Percentiles rank a stretch among this genome's conserved stretches.
Evolutionary conservation across 805 yeast species (phyloP).

Genomic region (Kodamaea neixiangensis): DNA sequence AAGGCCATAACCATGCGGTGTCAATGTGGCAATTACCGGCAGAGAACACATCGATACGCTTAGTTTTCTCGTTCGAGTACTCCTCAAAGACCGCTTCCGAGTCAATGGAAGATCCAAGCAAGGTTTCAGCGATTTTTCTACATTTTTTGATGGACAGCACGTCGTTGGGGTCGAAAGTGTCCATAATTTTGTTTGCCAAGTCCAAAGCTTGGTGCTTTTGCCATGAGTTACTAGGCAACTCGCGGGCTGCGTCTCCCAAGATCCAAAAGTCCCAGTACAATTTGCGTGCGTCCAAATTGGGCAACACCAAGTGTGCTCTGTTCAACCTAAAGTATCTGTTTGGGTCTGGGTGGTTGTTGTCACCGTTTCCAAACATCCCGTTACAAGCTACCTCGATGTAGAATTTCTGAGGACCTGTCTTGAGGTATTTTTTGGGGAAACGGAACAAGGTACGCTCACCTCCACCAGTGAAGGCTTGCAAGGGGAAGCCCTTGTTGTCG

Average conservation of each 20-base stretch:
- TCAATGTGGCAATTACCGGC: constrained; percentile 97
- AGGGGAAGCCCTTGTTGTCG: constrained; percentile 61
- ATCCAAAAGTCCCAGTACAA: constrained; percentile 83
- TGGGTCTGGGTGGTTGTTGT: constrained; percentile 69
- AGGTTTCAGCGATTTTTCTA: constrained; percentile 62
- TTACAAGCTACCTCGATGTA: constrained; percentile 91
- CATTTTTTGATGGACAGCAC: constrained; percentile 58
- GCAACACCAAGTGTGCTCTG: constrained; percentile 77
- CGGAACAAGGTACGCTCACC: constrained; percentile 76
- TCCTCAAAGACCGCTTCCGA: constrained; percentile 58
- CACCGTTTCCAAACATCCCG: constrained; percentile 83
- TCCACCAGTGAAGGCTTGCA: constrained; percentile 86
- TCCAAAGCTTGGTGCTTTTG: constrained; percentile 83
- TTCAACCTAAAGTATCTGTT: constrained; percentile 68
- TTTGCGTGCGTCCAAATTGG: constrained; percentile 77
- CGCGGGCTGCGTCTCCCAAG: constrained; percentile 89
- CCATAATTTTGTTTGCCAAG: constrained; percentile 80
- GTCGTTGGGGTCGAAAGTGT: constrained; percentile 74
- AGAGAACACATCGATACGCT: constrained; percentile 64
- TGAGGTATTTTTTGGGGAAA: constrained; percentile 49
- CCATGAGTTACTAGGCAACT: constrained; percentile 71
- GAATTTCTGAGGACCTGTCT: constrained; percentile 58
- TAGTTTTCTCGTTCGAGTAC: constrained; percentile 35
- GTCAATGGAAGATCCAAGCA: constrained; percentile 67
- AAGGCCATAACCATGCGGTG: constrained; percentile 99